A percentile compares a stretch with the other conserved stretches of the same genome.
Evolutionary conservation across 2,329 filamentous ascomycete genomes (phyloP).

Genomic region (Paraphoma chrysanthemicola): DNA sequence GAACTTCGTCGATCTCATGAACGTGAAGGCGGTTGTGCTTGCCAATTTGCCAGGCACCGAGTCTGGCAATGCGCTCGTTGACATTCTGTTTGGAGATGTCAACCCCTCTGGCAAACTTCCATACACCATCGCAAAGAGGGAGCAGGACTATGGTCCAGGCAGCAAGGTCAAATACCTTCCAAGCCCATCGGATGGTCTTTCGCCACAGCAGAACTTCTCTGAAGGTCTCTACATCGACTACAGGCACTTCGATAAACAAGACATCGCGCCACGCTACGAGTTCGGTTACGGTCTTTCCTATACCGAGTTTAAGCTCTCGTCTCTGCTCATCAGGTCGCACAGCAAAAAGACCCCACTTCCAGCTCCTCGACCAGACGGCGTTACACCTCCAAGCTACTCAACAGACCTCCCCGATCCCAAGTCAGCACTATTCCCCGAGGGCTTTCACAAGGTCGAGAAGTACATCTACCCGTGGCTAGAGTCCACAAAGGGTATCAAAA

Average conservation of each 20-base stretch:
- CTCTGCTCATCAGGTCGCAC: slow-evolving; percentile 53
- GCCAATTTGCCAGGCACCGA: slow-evolving; percentile 90
- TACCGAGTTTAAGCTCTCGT: slow-evolving; percentile 71
- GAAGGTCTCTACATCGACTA: slow-evolving; percentile 92
- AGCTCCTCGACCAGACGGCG: slow-evolving; percentile 41
- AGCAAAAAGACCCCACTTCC: slow-evolving; percentile 54
- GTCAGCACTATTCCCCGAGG: slow-evolving; percentile 67
- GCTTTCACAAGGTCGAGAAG: slow-evolving; percentile 68
- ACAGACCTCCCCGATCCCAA: slow-evolving; percentile 61
- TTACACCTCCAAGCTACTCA: slow-evolving; percentile 56
- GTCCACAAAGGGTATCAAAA: slow-evolving; percentile 56
- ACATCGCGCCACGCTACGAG: slow-evolving; percentile 77
- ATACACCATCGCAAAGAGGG: slow-evolving; percentile 80
- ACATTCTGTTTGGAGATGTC: slow-evolving; percentile 78
- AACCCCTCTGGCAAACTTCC: slow-evolving; percentile 85
- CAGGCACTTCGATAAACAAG: slow-evolving; percentile 81
- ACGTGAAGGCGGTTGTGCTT: slow-evolving; percentile 79
- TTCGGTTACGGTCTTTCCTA: slow-evolving; percentile 90
- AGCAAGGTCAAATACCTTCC: slow-evolving; percentile 73
- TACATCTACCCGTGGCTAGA: slow-evolving; percentile 77
- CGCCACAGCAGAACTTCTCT: slow-evolving; percentile 81
- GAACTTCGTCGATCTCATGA: slow-evolving; percentile 77
- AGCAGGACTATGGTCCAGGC: slow-evolving; percentile 77
- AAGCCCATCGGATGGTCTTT: slow-evolving; percentile 61
- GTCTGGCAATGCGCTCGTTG: slow-evolving; percentile 79